phyloP scores from a whole-genome alignment of 305 asterid species.

The Fraxinus sp. region DNA sequence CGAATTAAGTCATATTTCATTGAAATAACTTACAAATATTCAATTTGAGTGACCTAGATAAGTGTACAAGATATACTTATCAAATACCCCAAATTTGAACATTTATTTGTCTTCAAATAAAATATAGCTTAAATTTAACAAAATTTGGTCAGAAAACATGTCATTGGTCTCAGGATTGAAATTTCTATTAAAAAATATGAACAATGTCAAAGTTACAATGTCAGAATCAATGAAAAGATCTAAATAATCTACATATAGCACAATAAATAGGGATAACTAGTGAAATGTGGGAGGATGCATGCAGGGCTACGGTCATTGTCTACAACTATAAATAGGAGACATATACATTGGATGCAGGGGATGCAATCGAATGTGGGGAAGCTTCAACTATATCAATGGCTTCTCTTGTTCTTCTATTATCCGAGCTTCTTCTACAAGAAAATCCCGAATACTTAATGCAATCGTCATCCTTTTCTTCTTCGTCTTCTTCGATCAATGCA shows the following conservation, averaged over 20 bases:
- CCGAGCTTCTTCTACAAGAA: constrained; percentile 13
- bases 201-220: neutral
- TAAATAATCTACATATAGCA: too few species aligned
- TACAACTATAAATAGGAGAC: neutral
- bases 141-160: neutral
- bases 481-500: neutral
- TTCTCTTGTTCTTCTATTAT: constrained; percentile 21
- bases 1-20: neutral
- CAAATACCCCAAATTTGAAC: neutral
- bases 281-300: neutral
- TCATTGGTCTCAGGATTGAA: neutral
- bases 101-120: neutral
- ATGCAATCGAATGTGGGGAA: neutral
- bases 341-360: neutral
- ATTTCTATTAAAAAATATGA: too few species aligned
- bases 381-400: neutral
- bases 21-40: neutral
- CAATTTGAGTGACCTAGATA: too few species aligned
- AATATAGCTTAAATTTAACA: neutral
- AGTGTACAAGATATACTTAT: too few species aligned
- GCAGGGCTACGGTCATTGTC: neutral
- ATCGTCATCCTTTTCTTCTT: neutral
- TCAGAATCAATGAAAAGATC: neutral
- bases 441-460: neutral
- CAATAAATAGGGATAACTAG: neutral